Conservation (phyloP, 116 monocot species). For the Phalaenopsis hybrid region DNA sequence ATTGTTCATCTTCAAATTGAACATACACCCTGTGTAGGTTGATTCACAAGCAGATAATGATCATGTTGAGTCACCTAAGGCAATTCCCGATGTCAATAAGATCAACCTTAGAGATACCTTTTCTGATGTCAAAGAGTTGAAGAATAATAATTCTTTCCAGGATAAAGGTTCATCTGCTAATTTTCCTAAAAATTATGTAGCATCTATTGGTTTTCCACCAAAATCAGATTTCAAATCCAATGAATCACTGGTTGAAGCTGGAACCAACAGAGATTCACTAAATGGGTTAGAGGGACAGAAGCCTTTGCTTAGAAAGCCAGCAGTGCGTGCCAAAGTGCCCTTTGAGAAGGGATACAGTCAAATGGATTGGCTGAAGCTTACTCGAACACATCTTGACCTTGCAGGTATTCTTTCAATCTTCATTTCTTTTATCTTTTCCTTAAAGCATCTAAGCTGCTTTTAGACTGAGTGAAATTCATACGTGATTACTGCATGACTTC, state of each 20-base stretch:
- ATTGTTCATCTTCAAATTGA: not conserved
- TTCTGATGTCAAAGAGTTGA: slow-evolving; percentile 8
- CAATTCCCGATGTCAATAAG: slow-evolving; percentile 29
- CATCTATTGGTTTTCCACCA: slow-evolving; percentile 6
- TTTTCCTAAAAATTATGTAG: not conserved
- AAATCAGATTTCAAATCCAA: slow-evolving; percentile 7
- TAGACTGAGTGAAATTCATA: not conserved
- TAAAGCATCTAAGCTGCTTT: not conserved
- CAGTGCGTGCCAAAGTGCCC: slow-evolving; percentile 75
- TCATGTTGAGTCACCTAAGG: slow-evolving; percentile 42
- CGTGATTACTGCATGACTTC: not conserved
- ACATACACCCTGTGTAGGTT: slow-evolving; percentile 42
- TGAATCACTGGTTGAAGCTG: slow-evolving; percentile 12
- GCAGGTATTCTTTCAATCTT: slow-evolving; percentile 54
- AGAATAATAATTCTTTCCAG: slow-evolving; percentile 7
- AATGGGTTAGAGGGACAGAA: slow-evolving; percentile 20
- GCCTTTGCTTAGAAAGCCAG: slow-evolving; percentile 31
- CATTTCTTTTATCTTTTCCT: not conserved
- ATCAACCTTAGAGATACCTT: slow-evolving; percentile 32
- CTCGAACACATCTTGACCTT: slow-evolving; percentile 83
- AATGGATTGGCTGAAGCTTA: slow-evolving; percentile 97
- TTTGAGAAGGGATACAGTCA: slow-evolving; percentile 97
- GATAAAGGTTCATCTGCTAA: slow-evolving; percentile 6
- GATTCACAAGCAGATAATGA: slow-evolving; percentile 28
- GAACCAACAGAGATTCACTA: slow-evolving; percentile 14